These are phyloP conservation scores for Microcyclospora pomicola DNA, from an alignment of 2,329 filamentous ascomycete species.

Conservation along the genomic window DNA sequence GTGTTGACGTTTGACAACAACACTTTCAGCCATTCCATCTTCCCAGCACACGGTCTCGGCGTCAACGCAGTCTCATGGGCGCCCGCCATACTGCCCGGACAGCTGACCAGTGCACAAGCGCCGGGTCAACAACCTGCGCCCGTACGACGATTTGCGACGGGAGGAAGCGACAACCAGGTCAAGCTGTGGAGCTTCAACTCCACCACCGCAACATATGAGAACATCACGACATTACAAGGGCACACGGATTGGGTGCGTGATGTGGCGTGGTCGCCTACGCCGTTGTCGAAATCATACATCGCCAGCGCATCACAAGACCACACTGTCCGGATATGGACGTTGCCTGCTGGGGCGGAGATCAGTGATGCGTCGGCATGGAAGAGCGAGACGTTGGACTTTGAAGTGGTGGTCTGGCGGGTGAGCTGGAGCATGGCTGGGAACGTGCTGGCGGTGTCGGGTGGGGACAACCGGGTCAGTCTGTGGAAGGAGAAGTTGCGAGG, in stretches of 20 bases:
- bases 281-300: constrained; percentile 92
- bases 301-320: constrained; percentile 92
- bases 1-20: constrained; percentile 97
- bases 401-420: constrained; percentile 83
- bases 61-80: constrained; percentile 97
- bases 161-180: constrained; percentile 82
- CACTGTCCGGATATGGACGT: constrained; percentile 93
- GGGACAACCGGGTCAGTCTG: constrained; percentile 90
- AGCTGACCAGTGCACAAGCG: constrained; percentile 57
- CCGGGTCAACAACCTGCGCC: constrained; percentile 28
- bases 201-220: constrained; percentile 21
- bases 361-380: constrained; percentile 55
- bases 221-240: constrained; percentile 53
- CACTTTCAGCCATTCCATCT: constrained; percentile 76
- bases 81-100: constrained; percentile 69
- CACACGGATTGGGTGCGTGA: constrained; percentile 96
- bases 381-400: constrained; percentile 73
- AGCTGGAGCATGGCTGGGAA: constrained; percentile 98
- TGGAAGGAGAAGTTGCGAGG: constrained; percentile 98
- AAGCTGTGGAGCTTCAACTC: constrained; percentile 82
- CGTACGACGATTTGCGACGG: constrained; percentile 78
- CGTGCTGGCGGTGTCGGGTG: constrained; percentile 81
- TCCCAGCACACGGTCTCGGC: constrained; percentile 82
- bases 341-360: constrained; percentile 27
- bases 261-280: constrained; percentile 91